Base-by-base conservation (phyloP, 768 basidiomycete species). In the Lentinula sp. region DNA sequence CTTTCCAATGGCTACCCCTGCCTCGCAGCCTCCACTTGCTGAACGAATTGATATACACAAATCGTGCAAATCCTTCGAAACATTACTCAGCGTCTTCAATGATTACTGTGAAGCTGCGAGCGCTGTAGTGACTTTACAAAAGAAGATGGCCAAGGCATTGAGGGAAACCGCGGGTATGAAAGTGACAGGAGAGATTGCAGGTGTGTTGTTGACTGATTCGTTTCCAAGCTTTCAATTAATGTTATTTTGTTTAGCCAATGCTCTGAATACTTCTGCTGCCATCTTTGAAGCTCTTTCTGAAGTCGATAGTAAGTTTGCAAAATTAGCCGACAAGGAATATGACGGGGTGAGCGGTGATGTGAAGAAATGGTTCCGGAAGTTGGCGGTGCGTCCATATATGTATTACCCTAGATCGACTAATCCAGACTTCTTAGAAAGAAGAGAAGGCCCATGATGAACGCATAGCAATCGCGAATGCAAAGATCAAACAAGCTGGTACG, bases 321-420 rank as follows among this genome's bases (percentile, higher is more conserved):
- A 88, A 74, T 69, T 88, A 62, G 81, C 81, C 12, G 87, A 90
- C 65, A 91, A 84, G 73, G 90, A 93, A 64, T 90, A 85, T 62
- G 84, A 86, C 63, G 67, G 60, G 20, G 74, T 91, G 54, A 85
- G 83, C 64, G 71, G 76, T 35, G 90, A 91, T 64, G 84, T 91
- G 45, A 88, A 85, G 77, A 93, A 89, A 67, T 92, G 90, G 90
- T 86, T 92, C 78, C 91, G 89, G 82, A 91, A 86, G 71, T 79
- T 92, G 39, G 80, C 85, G 53, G 90, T 92, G 66, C 66, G 88
- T 73, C 35, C 55, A 32, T 60, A 46, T 61, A 28, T 28, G 28
- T 28, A 28, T 28, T 28, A 3, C 28, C 28, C 28, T 3, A 28
- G 28, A 28, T 28, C 28, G 28, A 28, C 28, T 28, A 3, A 28